A percentile compares a stretch with the other conserved stretches of the same genome.
phyloP scores from a whole-genome alignment of 768 basidiomycete species.

The Agaricus subrufescens region DNA sequence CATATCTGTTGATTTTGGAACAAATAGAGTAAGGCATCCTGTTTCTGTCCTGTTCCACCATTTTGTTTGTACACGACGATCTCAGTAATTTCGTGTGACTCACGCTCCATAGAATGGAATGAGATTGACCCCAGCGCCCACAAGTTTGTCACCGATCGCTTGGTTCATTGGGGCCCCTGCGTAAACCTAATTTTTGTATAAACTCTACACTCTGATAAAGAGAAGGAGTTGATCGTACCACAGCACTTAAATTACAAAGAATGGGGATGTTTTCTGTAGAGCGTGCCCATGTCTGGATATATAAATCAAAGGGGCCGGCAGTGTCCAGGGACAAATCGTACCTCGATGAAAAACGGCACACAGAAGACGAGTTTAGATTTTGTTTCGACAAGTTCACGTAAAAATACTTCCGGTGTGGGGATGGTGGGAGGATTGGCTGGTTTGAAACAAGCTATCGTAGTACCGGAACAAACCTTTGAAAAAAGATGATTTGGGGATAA shows the following conservation, averaged over 20 bases:
- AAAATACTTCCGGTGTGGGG: slow-evolving; percentile 16
- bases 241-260: slow-evolving; percentile 13
- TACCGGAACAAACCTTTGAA: slow-evolving; percentile 7
- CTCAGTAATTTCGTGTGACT: slow-evolving; percentile 7
- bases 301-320: neutral
- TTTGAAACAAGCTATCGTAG: slow-evolving; percentile 19
- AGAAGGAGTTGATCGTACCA: slow-evolving; percentile 7
- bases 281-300: slow-evolving; percentile 17
- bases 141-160: slow-evolving; percentile 17
- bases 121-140: slow-evolving; percentile 16
- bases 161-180: slow-evolving; percentile 20
- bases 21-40: neutral
- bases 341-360: slow-evolving; percentile 19
- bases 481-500: neutral
- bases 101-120: slow-evolving; percentile 30
- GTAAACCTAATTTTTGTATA: slow-evolving; percentile 12
- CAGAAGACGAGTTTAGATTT: slow-evolving; percentile 4
- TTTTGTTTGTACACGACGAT: neutral
- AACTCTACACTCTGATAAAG: neutral
- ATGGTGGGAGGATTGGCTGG: slow-evolving; percentile 12
- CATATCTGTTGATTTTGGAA: neutral
- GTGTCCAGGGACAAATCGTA: neutral
- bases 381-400: slow-evolving; percentile 7
- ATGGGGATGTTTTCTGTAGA: slow-evolving; percentile 10
- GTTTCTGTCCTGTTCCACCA: neutral